These are phyloP conservation scores for Suillus subluteus DNA, from an alignment of 768 basidiomycete species.

Conservation along the genomic window DNA sequence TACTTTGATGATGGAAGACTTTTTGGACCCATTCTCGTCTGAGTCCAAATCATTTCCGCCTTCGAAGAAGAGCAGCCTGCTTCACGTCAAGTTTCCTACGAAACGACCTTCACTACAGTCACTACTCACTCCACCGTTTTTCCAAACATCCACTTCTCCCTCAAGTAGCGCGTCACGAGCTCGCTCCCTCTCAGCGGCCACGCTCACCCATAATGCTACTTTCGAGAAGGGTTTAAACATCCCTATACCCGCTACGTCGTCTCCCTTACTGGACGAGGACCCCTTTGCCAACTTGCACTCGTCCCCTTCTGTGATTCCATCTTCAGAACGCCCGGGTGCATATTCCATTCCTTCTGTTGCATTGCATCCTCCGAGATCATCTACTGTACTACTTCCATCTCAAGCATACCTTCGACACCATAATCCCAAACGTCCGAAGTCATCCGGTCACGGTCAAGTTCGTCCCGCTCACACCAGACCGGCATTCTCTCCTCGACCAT, in stretches of 20 bases:
- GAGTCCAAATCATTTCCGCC: conserved; percentile 7
- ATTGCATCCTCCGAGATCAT: conserved; percentile 13
- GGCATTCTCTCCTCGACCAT: conserved; percentile 44
- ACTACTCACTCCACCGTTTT: conserved; percentile 44
- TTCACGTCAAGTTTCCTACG: conserved; percentile 43
- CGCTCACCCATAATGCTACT: neutral
- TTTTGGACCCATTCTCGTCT: neutral
- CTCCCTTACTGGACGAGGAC: conserved; percentile 63
- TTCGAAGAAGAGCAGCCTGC: conserved; percentile 13
- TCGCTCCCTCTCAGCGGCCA: conserved; percentile 20
- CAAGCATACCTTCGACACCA: conserved; percentile 14
- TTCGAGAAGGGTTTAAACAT: conserved; percentile 10
- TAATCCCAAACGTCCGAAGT: conserved; percentile 32
- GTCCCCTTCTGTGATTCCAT: conserved; percentile 21
- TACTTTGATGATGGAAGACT: conserved; percentile 14
- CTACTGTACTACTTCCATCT: conserved; percentile 21
- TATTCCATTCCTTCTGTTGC: conserved; percentile 15
- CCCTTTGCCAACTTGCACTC: conserved; percentile 67
- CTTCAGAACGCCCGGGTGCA: conserved; percentile 4
- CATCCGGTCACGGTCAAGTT: conserved; percentile 36
- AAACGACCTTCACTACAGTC: conserved; percentile 59
- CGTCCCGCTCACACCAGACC: conserved; percentile 47
- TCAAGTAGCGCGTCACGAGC: conserved; percentile 22
- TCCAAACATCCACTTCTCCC: conserved; percentile 44
- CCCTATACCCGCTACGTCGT: conserved; percentile 13